phyloP scores from a whole-genome alignment of 495 filamentous ascomycete genomes.

The Parathielavia appendiculata region DNA sequence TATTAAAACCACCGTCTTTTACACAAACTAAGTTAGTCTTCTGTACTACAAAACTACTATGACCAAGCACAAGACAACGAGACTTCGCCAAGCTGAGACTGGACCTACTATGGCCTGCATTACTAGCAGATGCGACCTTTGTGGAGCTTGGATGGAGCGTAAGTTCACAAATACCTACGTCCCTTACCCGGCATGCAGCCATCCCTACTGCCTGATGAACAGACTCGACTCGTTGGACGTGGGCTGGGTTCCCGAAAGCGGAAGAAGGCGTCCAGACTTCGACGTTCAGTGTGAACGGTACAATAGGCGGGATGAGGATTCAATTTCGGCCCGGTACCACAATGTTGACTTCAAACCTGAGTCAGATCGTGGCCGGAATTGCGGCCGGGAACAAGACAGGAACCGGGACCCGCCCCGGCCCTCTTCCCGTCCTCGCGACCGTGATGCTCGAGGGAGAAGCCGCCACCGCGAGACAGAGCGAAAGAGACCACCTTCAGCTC shows the following conservation, averaged over 20 bases:
- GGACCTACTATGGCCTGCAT: not conserved
- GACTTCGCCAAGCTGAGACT: not conserved
- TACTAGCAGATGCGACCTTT: too few relatives aligned
- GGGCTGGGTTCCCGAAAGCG: too few relatives aligned
- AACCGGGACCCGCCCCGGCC: not conserved
- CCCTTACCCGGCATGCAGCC: not conserved
- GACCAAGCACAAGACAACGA: not conserved
- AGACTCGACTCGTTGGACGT: too few relatives aligned
- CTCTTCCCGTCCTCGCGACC: not conserved
- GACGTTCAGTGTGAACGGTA: not conserved
- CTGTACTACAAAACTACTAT: not conserved
- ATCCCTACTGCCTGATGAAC: not conserved
- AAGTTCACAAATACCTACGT: too few relatives aligned
- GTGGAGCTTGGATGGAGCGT: too few relatives aligned
- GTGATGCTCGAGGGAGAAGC: not conserved
- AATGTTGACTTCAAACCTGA: not conserved
- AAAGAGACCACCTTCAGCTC: not conserved
- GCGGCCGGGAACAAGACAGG: not conserved
- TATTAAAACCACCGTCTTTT: not conserved
- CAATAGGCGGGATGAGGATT: too few relatives aligned
- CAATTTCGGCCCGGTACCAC: too few relatives aligned
- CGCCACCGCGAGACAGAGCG: not conserved
- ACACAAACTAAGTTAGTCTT: not conserved
- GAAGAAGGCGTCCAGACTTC: not conserved
- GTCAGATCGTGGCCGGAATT: too few relatives aligned